A percentile compares a stretch with the other conserved stretches of the same genome.
Conservation (phyloP, 306 rosid species). For the Delonix regia region DNA sequence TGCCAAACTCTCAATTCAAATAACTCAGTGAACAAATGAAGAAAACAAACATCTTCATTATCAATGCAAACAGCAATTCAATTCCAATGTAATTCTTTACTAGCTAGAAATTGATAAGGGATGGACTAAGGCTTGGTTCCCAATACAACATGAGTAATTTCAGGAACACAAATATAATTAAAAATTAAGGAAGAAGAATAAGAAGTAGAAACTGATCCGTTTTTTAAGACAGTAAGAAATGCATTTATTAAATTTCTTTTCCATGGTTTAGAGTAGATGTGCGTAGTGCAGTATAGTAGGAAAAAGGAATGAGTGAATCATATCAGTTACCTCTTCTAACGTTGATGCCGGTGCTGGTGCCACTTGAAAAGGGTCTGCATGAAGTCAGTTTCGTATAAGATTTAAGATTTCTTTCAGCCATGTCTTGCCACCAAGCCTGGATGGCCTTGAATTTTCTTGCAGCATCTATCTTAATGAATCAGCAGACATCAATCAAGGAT, state of each 20-base stretch:
- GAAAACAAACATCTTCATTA: neutral
- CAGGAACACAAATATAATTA: too few relatives aligned
- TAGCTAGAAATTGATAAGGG: neutral
- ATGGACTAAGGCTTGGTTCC: conserved; percentile 2
- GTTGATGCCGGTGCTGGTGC: conserved; percentile 21
- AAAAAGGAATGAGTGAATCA: conserved; percentile 21
- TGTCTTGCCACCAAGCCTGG: conserved; percentile 93
- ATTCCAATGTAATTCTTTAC: neutral
- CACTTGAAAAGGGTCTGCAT: conserved; percentile 35
- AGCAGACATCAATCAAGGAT: conserved; percentile 33
- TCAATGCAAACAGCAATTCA: conserved; percentile 1
- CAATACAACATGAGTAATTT: conserved; percentile 32
- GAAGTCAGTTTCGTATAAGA: conserved; percentile 41
- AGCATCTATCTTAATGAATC: conserved; percentile 57
- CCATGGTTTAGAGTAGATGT: neutral
- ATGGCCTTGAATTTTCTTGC: conserved; percentile 75
- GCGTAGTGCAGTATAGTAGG: neutral
- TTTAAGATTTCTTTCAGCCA: conserved; percentile 67
- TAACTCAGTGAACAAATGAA: neutral
- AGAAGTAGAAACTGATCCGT: neutral
- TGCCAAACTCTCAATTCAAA: conserved; percentile 6
- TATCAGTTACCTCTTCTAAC: conserved; percentile 53
- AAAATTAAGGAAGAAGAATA: too few relatives aligned
- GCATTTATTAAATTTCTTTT: conserved; percentile 2
- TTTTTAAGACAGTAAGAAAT: conserved; percentile 12